phyloP scores from a whole-genome alignment of 2,329 filamentous ascomycete species.

The Aureobasidium musti region DNA sequence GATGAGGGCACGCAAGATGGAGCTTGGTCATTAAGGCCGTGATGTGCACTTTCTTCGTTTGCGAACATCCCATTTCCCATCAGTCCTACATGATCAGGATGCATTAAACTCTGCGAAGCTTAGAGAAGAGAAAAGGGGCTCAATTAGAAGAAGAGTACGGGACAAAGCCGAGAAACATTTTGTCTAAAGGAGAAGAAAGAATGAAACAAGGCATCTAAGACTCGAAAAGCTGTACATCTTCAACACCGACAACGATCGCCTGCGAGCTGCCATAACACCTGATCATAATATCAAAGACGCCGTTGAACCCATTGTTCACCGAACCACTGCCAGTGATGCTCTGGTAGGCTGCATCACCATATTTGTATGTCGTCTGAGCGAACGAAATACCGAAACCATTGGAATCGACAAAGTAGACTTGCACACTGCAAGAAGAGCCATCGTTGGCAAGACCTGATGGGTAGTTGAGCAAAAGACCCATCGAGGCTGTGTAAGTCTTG shows the following conservation, averaged over 20 bases:
- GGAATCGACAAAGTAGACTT: slow-evolving; percentile 24
- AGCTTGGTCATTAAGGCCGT: neutral
- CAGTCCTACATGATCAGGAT: neutral
- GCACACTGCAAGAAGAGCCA: slow-evolving; percentile 13
- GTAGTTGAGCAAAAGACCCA: slow-evolving; percentile 26
- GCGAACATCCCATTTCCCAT: too few species aligned
- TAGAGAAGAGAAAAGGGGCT: neutral
- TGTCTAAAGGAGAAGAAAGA: neutral
- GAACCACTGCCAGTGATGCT: slow-evolving; percentile 9
- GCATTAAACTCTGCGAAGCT: too few species aligned
- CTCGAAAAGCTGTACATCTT: slow-evolving; percentile 21
- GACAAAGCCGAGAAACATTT: neutral
- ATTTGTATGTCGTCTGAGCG: slow-evolving; percentile 1
- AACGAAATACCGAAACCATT: slow-evolving; percentile 22
- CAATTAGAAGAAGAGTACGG: too few species aligned
- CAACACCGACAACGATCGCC: slow-evolving; percentile 21
- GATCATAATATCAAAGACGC: slow-evolving; percentile 14
- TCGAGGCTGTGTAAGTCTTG: slow-evolving; percentile 5
- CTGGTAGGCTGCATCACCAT: slow-evolving; percentile 23
- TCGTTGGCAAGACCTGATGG: slow-evolving; percentile 2
- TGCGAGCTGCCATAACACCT: slow-evolving; percentile 21
- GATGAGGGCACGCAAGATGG: neutral
- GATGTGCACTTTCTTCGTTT: too few species aligned
- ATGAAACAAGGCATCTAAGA: neutral
- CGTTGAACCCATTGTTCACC: slow-evolving; percentile 9